Evolutionary conservation across 225 moss, liverwort and hornwort species (phyloP).

Genomic region (Sphagnum tenellum): DNA sequence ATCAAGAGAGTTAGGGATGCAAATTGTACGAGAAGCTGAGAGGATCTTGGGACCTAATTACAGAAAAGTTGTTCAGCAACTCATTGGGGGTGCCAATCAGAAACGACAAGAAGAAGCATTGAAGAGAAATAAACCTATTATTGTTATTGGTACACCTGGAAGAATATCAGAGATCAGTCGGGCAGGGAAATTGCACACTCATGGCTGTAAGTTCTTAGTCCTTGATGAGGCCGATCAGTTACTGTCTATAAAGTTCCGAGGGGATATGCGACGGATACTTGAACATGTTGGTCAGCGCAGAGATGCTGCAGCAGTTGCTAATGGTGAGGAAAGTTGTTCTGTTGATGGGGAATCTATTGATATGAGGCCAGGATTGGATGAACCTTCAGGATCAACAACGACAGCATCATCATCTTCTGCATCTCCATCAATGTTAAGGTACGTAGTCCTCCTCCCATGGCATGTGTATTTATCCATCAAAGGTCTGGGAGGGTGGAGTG

Average conservation of each 20-base stretch:
- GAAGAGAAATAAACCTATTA: constrained; percentile 80
- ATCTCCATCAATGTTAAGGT: neutral
- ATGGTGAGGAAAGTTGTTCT: constrained; percentile 2
- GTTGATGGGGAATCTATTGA: neutral
- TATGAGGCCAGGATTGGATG: no score
- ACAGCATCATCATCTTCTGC: neutral
- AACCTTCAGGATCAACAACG: no score
- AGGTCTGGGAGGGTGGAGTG: no score
- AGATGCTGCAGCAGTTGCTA: constrained; percentile 4
- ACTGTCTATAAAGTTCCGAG: constrained; percentile 85
- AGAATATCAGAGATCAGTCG: constrained; percentile 93
- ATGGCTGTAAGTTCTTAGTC: constrained; percentile 79
- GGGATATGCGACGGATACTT: constrained; percentile 91
- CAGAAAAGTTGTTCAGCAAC: constrained; percentile 78
- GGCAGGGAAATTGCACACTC: constrained; percentile 91
- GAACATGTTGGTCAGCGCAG: constrained; percentile 94
- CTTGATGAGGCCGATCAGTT: constrained; percentile 94
- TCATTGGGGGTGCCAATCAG: constrained; percentile 96
- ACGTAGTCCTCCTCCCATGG: no score
- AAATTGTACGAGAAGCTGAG: constrained; percentile 90
- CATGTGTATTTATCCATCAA: no score
- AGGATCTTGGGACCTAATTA: constrained; percentile 65
- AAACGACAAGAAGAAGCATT: constrained; percentile 85
- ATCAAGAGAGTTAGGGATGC: constrained; percentile 92
- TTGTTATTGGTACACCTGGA: constrained; percentile 90